phyloP scores from a whole-genome alignment of 1,139 yeast species.

The Entelexis sorbosivorans region DNA sequence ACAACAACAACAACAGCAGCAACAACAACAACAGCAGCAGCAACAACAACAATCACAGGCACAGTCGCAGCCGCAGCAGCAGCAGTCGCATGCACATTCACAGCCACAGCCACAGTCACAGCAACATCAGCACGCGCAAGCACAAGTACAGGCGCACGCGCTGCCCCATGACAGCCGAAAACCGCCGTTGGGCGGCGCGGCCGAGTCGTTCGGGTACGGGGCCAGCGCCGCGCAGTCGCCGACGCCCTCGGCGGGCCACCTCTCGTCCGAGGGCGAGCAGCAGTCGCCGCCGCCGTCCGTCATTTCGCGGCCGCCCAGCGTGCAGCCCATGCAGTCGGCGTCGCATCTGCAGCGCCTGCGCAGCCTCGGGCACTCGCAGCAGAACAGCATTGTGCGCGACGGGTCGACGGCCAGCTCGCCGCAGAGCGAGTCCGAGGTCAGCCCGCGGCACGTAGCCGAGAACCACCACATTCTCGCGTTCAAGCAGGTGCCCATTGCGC shows the following conservation, averaged over 20 bases:
- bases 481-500: constrained; percentile 5
- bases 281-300: neutral
- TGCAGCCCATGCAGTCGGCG: constrained; percentile 2
- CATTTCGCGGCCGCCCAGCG: constrained; percentile 4
- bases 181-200: neutral
- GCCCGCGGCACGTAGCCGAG: neutral
- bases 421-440: neutral
- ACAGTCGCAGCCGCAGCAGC: neutral
- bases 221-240: neutral
- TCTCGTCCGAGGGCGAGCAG: constrained; percentile 5
- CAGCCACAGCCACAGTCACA: constrained; percentile 1
- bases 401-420: constrained; percentile 5
- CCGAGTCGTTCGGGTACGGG: no score
- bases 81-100: neutral
- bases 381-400: neutral
- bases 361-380: constrained; percentile 12
- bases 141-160: no score
- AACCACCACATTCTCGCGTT: neutral
- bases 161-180: neutral
- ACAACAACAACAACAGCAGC: neutral
- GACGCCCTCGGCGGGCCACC: neutral
- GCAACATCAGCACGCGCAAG: neutral
- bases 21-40: neutral
- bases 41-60: constrained; percentile 2
- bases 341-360: constrained; percentile 11